Evolutionary conservation across 768 basidiomycete species (phyloP), one percentile per base, ranked within the genome.

Genomic region (Agrocybe pediades): DNA sequence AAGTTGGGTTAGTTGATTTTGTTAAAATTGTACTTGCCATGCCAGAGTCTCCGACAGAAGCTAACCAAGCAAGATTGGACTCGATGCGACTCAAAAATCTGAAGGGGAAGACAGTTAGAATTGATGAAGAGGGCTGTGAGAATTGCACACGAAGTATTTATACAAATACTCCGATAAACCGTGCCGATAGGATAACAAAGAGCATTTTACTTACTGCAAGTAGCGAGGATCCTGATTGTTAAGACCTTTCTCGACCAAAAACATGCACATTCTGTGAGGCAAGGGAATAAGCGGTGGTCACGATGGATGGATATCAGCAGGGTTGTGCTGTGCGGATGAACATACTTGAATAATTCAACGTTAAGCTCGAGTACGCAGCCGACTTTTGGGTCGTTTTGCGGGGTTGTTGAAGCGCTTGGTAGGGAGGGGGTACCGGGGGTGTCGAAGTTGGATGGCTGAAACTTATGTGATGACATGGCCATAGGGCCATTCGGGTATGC

Each of bases 61-160:
- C 86, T 58, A 90, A 68, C 84, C 85, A 90, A 1, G 79, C 72
- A 13, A 92, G 74, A 65, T 91, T 92, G 25, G 83, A 79, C 61
- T 90, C 86, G 36, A 92, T 68, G 44, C 88, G 82, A 11, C 52
- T 49, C 2, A 79, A 68, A 68, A 82, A 90, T 63, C 90, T 90
- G 41, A 20, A 57, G 39, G 25, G 50, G 27, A 51, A 30, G 41
- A 9, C 41, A 27, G 20, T 24, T 41, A 54, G 40, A 29, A 27
- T 26, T n/a, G 24, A 40, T 44, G 15, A n/a, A 24, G 26, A 41
- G 25, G 30, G n/a, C 2, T 4, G 48, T 36, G n/a, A 41, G 17
- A 49, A 39, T 23, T 13, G 11, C 13, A 36, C n/a, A n/a, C n/a
- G n/a, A n/a, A n/a, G n/a, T n/a, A n/a, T n/a, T n/a, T n/a, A n/a